These are phyloP conservation scores for Synchytrium microbalum DNA, from an alignment of 371 early-diverging fungal genomes.

Conservation along the genomic window DNA sequence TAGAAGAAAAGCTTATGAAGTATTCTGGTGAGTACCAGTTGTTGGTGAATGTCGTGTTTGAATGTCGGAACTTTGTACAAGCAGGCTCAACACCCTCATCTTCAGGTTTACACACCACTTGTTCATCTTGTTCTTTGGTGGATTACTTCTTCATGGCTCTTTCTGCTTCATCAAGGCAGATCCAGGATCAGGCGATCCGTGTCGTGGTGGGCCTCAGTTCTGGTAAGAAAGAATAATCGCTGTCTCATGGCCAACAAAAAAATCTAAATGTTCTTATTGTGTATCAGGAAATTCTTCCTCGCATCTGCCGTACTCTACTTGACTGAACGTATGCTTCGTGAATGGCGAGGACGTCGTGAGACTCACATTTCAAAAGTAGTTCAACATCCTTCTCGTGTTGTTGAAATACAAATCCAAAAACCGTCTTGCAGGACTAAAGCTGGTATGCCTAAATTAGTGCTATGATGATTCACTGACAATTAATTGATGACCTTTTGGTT, in stretches of 20 bases:
- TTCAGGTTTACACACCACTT: constrained; percentile 81
- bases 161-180: constrained; percentile 77
- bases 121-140: constrained; percentile 70
- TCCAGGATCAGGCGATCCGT: constrained; percentile 35
- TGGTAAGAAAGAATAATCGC: constrained; percentile 75
- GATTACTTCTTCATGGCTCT: constrained; percentile 72
- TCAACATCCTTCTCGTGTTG: constrained; percentile 56
- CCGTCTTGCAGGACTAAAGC: constrained; percentile 43
- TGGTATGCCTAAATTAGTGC: too few species aligned
- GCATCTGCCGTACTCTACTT: constrained; percentile 60
- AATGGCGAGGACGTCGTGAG: constrained; percentile 56
- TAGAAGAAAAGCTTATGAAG: constrained; percentile 60
- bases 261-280: too few species aligned
- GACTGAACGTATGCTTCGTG: constrained; percentile 62
- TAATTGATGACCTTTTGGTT: too few species aligned
- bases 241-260: too few species aligned
- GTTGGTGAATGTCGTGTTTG: too few species aligned
- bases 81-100: too few species aligned
- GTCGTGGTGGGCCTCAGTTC: constrained; percentile 62
- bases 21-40: too few species aligned
- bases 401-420: constrained; percentile 66
- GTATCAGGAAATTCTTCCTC: too few species aligned
- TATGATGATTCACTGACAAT: too few species aligned
- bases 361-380: constrained; percentile 60
- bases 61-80: too few species aligned